Percentiles rank a stretch among this genome's conserved stretches.
These are phyloP conservation scores for Zygotorulaspora mrakii DNA, from an alignment of 1,139 yeast genomes.

Conservation along the genomic window DNA sequence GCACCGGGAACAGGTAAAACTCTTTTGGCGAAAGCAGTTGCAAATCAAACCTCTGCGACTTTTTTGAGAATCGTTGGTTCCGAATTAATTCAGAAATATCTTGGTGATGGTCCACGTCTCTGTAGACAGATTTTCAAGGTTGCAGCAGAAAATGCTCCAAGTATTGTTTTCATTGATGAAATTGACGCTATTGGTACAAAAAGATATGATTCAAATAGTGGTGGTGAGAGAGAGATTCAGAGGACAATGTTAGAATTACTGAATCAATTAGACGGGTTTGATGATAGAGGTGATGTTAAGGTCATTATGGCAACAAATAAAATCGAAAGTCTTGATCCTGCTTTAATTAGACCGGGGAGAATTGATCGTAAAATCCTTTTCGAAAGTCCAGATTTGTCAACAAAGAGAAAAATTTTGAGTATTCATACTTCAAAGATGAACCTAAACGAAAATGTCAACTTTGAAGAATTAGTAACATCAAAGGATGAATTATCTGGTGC, in stretches of 20 bases:
- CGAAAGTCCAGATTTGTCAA: constrained; percentile 90
- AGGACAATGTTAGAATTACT: constrained; percentile 97
- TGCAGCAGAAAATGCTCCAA: constrained; percentile 96
- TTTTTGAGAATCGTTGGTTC: constrained; percentile 95
- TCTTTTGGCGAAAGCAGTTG: constrained; percentile 94
- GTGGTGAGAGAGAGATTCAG: constrained; percentile 97
- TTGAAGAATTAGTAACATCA: constrained; percentile 84
- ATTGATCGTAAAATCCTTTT: constrained; percentile 95
- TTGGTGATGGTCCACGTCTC: constrained; percentile 97
- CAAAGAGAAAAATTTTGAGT: constrained; percentile 87
- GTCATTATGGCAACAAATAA: constrained; percentile 99
- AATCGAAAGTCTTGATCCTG: constrained; percentile 94
- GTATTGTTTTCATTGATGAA: constrained; percentile 97
- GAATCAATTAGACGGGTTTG: constrained; percentile 97
- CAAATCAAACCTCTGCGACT: constrained; percentile 95
- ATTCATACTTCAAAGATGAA: constrained; percentile 97
- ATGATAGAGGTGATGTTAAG: constrained; percentile 96
- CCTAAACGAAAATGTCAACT: constrained; percentile 77
- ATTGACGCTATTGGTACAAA: constrained; percentile 98
- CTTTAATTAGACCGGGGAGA: constrained; percentile 97
- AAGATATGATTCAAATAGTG: constrained; percentile 92
- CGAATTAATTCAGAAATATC: constrained; percentile 91
- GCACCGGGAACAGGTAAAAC: constrained; percentile 99
- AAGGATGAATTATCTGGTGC: constrained; percentile 98
- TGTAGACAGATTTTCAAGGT: constrained; percentile 93